Evolutionary conservation across 1,139 yeast species (phyloP).

Genomic region (Scheffersomyces segobiensis): DNA sequence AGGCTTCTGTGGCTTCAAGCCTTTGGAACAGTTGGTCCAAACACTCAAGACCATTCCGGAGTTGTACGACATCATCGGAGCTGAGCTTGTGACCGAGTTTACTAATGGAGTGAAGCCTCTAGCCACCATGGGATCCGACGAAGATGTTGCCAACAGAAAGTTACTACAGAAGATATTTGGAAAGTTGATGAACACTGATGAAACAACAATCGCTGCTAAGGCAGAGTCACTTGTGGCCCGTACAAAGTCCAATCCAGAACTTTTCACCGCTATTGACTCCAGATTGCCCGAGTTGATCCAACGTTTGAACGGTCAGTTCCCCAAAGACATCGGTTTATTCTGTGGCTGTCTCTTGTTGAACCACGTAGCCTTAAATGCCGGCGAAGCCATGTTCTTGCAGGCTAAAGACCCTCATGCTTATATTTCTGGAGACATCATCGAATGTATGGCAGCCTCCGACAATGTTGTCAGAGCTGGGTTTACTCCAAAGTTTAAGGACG

Average conservation of each 20-base stretch:
- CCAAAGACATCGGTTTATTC: conserved; percentile 90
- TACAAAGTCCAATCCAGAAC: conserved; percentile 53
- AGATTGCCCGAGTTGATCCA: conserved; percentile 70
- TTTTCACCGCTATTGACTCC: conserved; percentile 43
- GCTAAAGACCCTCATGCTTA: conserved; percentile 99
- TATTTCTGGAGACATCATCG: conserved; percentile 94
- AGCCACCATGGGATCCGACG: conserved; percentile 46
- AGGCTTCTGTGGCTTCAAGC: conserved; percentile 98
- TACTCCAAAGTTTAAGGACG: conserved; percentile 98
- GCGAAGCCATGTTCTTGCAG: conserved; percentile 94
- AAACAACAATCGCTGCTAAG: conserved; percentile 49
- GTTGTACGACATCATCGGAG: conserved; percentile 69
- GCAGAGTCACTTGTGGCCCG: conserved; percentile 65
- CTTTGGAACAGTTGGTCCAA: conserved; percentile 70
- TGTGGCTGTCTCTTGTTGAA: conserved; percentile 93
- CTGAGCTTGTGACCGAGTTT: conserved; percentile 54
- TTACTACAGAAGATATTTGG: conserved; percentile 76
- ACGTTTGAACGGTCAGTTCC: conserved; percentile 83
- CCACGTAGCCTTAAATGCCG: conserved; percentile 80
- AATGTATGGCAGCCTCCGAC: conserved; percentile 99
- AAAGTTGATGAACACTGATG: conserved; percentile 77
- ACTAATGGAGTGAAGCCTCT: conserved; percentile 45
- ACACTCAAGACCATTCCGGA: conserved; percentile 76
- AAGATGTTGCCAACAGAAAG: conserved; percentile 55
- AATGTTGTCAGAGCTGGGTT: conserved; percentile 98